These are phyloP conservation scores for Cylindrotheca fusiformis DNA, from an alignment of 108 stramenopile genomes.

Conservation along the genomic window DNA sequence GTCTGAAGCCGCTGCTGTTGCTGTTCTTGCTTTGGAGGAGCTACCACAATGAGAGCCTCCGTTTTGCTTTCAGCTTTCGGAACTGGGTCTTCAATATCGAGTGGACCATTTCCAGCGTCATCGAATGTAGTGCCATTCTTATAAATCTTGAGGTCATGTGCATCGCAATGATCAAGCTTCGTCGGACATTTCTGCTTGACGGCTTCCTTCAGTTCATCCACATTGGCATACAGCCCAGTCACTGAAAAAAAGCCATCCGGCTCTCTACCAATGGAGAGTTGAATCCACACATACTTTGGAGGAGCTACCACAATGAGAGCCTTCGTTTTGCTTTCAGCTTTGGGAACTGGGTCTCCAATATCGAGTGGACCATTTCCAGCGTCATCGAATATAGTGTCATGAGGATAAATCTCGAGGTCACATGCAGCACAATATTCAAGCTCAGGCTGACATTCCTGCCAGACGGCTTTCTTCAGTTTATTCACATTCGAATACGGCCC, in stretches of 20 bases:
- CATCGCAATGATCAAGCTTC: conserved; percentile 1
- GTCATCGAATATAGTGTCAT: neutral
- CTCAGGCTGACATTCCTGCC: too few species aligned
- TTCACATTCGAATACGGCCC: too few species aligned
- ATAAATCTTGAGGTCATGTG: neutral
- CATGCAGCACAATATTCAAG: neutral
- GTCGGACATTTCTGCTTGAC: too few species aligned
- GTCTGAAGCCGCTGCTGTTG: neutral
- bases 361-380: neutral
- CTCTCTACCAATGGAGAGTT: too few species aligned
- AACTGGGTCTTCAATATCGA: neutral
- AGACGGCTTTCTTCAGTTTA: too few species aligned
- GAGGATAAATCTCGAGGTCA: neutral
- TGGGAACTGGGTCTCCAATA: neutral
- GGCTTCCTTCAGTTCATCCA: too few species aligned
- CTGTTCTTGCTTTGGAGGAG: neutral
- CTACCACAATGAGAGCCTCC: neutral
- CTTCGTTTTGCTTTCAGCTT: neutral
- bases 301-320: neutral
- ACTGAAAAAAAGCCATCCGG: too few species aligned
- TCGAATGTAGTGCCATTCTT: neutral
- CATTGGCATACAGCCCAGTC: too few species aligned
- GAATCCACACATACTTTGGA: neutral
- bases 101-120: neutral
- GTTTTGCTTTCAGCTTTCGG: neutral